A percentile compares a stretch with the other conserved stretches of the same genome.
phyloP scores from a whole-genome alignment of 441 rosid genomes.

The Isatis lusitanica region DNA sequence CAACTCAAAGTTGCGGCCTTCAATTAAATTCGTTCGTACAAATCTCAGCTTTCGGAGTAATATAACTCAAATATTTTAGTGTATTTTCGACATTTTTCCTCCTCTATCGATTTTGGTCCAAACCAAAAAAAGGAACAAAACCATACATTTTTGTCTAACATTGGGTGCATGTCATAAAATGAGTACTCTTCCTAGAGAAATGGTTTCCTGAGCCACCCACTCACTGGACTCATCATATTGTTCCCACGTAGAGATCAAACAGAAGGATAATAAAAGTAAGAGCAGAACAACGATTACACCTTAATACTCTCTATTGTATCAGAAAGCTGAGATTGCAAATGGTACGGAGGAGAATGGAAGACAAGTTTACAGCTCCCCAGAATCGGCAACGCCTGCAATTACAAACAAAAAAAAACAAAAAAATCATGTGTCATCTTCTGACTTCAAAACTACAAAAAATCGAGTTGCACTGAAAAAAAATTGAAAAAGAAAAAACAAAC shows the following conservation, averaged over 20 bases:
- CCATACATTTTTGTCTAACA: neutral
- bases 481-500: neutral
- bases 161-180: neutral
- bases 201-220: neutral
- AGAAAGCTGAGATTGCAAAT: neutral
- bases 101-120: constrained; percentile 2
- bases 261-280: neutral
- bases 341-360: neutral
- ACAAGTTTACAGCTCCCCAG: neutral
- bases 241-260: neutral
- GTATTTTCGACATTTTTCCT: neutral
- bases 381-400: constrained; percentile 8
- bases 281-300: constrained; percentile 2
- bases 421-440: neutral
- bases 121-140: neutral
- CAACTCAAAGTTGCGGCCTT: neutral
- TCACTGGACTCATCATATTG: neutral
- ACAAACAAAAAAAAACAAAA: neutral
- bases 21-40: neutral
- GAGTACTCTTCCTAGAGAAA: neutral
- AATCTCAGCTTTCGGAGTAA: constrained; percentile 1
- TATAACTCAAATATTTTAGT: neutral
- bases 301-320: neutral
- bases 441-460: neutral
- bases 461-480: neutral